phyloP scores from a whole-genome alignment of 1,284 basidiomycete species.

The Rhodotorula sp. region DNA sequence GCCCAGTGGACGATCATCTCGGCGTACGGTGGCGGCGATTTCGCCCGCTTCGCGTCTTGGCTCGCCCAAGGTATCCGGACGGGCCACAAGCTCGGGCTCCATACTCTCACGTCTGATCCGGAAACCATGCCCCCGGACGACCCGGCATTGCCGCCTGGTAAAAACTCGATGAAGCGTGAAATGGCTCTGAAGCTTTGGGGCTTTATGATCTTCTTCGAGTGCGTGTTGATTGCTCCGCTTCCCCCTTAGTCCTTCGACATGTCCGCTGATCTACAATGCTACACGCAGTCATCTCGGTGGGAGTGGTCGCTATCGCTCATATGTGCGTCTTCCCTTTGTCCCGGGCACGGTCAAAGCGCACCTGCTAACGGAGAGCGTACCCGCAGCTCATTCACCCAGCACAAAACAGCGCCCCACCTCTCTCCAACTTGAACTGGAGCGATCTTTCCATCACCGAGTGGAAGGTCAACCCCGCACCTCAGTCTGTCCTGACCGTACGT shows the following conservation, averaged over 20 bases:
- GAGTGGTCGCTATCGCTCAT: neutral
- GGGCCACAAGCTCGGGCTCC: conserved; percentile 25
- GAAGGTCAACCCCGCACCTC: conserved; percentile 20
- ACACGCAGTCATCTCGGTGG: neutral
- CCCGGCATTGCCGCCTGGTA: conserved; percentile 27
- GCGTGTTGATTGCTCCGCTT: conserved; percentile 5
- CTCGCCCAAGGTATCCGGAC: conserved; percentile 23
- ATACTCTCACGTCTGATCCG: conserved; percentile 27
- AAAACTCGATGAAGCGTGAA: conserved; percentile 36
- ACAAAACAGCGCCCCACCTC: conserved; percentile 25
- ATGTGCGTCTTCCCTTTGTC: neutral
- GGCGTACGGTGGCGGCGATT: conserved; percentile 10
- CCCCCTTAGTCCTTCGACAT: too few relatives aligned
- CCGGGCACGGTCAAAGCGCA: too few relatives aligned
- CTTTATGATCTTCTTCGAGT: conserved; percentile 25
- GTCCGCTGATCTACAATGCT: too few relatives aligned
- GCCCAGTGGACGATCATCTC: conserved; percentile 26
- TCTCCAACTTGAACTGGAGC: conserved; percentile 31
- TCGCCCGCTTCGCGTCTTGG: conserved; percentile 28
- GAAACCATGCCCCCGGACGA: conserved; percentile 34
- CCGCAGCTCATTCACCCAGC: conserved; percentile 29
- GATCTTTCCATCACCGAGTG: conserved; percentile 27
- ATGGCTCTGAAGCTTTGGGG: conserved; percentile 25
- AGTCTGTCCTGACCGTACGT: conserved; percentile 1
- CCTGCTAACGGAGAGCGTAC: neutral